phyloP scores from a whole-genome alignment of 2,329 filamentous ascomycete genomes.

The Colletotrichum sansevieriae region DNA sequence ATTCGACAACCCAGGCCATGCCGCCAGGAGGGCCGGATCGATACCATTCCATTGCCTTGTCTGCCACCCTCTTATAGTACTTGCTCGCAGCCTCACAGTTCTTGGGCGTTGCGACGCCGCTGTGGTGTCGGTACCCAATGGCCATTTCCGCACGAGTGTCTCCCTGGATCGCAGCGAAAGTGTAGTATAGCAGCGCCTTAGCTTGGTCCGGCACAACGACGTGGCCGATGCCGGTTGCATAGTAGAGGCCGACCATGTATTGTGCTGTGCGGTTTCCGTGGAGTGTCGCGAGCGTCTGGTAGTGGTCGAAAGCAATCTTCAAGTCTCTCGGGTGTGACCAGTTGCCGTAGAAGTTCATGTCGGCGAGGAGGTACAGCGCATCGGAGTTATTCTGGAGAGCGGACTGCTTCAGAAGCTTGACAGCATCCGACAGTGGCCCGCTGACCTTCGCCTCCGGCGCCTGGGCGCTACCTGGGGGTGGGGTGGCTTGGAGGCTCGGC shows the following conservation, averaged over 20 bases:
- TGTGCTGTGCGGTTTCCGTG: conserved; percentile 93
- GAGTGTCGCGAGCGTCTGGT: conserved; percentile 79
- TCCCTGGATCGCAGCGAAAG: conserved; percentile 87
- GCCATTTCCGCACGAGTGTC: conserved; percentile 94
- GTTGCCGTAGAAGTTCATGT: conserved; percentile 98
- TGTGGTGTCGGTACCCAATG: conserved; percentile 85
- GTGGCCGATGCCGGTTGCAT: conserved; percentile 90
- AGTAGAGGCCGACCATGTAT: conserved; percentile 95
- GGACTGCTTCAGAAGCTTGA: conserved; percentile 65
- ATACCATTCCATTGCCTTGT: conserved; percentile 91
- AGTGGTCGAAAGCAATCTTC: conserved; percentile 82
- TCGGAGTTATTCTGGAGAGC: conserved; percentile 76
- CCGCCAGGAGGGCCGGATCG: conserved; percentile 92
- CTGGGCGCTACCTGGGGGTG: conserved; percentile 54
- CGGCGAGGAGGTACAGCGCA: conserved; percentile 88
- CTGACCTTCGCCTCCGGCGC: conserved; percentile 51
- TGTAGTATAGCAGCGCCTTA: conserved; percentile 92
- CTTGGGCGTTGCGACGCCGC: conserved; percentile 86
- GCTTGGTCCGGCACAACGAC: conserved; percentile 89
- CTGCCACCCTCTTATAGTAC: conserved; percentile 93
- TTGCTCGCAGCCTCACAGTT: conserved; percentile 87
- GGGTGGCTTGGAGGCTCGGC: conserved; percentile 63
- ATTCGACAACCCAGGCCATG: conserved; percentile 79
- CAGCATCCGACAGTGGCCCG: conserved; percentile 63
- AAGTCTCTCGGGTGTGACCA: conserved; percentile 89